Base-by-base conservation (phyloP, 345 rosid genomes). In the Barbarea vulgaris region DNA sequence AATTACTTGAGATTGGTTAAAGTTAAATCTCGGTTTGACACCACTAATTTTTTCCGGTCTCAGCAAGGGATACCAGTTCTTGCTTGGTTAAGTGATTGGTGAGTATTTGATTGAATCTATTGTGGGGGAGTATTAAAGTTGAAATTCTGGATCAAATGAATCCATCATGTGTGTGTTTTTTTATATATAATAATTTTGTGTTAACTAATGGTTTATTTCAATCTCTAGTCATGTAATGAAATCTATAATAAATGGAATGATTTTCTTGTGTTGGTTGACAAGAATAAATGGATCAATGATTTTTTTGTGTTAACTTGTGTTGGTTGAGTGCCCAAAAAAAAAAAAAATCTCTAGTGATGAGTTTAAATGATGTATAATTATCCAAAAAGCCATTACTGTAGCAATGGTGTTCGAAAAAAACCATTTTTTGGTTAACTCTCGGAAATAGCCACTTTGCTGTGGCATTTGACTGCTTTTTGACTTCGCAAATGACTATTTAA, bases 51-150 rank as follows among this genome's bases (percentile, higher is more conserved):
- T 76, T 89, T 87, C 79, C 75, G 76, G 69, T 77, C 83, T 18
- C 84, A 87, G 77, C 89, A 85, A 25, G 85, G 88, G 59, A 84
- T 89, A 47, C 91, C 94, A 72, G 72, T 77, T 77, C 76, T 77
- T 70, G 76, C 76, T 70, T 77, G 71, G 61, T 13, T 61, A 18
- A 28, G 64, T 73, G 46, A 30, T 11, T n/a, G n/a, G 9, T 22
- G 22, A 17, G 21, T 47, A 44, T n/a, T 48, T 58, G 2, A 53
- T n/a, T 41, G 64, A n/a, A n/a, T n/a, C n/a, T 19, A 7, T 5
- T 4, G 54, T 62, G 41, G 5, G 50, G 27, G 68, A 48, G 27
- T n/a, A n/a, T n/a, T n/a, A n/a, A n/a, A n/a, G n/a, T n/a, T n/a
- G n/a, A n/a, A n/a, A n/a, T n/a, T n/a, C n/a, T n/a, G n/a, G n/a